Percentiles rank a stretch among this genome's conserved stretches.
Conservation (phyloP, 768 basidiomycete genomes). For the Lactarius hatsudake region DNA sequence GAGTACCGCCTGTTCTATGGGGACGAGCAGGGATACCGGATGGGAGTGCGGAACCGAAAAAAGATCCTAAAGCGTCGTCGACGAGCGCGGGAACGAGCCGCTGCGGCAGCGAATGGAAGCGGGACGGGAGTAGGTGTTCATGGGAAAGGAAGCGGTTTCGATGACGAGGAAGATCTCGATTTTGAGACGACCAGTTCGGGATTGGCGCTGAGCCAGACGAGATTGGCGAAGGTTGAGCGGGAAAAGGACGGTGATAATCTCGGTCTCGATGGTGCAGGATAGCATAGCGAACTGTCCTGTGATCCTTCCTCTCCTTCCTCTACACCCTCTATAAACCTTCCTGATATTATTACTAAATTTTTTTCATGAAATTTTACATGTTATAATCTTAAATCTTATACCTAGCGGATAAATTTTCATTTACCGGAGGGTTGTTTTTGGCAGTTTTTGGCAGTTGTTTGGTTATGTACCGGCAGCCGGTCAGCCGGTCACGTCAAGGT, state of each 20-base stretch:
- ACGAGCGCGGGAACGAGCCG: constrained; percentile 68
- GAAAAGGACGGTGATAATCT: constrained; percentile 17
- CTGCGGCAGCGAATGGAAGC: constrained; percentile 52
- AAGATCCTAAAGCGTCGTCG: constrained; percentile 70
- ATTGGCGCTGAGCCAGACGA: constrained; percentile 24
- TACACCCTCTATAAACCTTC: background rate
- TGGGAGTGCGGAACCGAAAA: constrained; percentile 68
- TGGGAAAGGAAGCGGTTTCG: constrained; percentile 32
- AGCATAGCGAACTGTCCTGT: background rate
- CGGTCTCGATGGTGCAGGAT: background rate
- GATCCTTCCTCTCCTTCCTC: background rate
- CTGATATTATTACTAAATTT: background rate
- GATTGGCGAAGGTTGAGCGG: constrained; percentile 22
- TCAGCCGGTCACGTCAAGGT: background rate
- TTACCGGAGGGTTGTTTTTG: background rate
- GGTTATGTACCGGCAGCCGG: constrained; percentile 9
- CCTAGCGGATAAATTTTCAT: background rate
- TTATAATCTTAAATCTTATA: background rate
- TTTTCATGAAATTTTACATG: background rate
- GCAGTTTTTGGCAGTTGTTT: too few relatives aligned
- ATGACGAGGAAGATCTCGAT: constrained; percentile 27
- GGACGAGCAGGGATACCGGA: constrained; percentile 62
- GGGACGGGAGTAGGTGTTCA: constrained; percentile 37
- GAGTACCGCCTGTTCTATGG: constrained; percentile 92
- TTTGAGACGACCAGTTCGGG: constrained; percentile 12